Conservation (phyloP, 139 green algal species). For the Gonium pectorale region DNA sequence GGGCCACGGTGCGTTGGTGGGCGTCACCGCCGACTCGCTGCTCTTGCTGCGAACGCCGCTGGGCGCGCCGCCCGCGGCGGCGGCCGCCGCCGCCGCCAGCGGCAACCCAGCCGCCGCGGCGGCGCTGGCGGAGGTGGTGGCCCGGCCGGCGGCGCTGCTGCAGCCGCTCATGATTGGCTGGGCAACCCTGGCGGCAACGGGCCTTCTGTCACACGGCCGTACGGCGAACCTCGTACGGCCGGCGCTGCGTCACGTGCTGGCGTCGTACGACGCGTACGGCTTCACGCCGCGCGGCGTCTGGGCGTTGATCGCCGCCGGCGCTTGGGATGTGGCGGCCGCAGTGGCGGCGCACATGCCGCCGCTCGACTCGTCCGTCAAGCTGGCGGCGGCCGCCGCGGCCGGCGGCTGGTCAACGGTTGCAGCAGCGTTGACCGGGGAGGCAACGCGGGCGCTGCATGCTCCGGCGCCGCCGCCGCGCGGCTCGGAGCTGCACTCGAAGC, state of each 20-base stretch:
- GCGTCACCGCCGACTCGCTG: constrained; percentile 57
- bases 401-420: constrained; percentile 10
- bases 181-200: constrained; percentile 49
- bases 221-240: constrained; percentile 30
- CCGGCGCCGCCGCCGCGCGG: constrained; percentile 50
- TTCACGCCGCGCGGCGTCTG: constrained; percentile 31
- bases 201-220: constrained; percentile 11
- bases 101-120: constrained; percentile 38
- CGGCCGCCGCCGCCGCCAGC: not conserved
- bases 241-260: constrained; percentile 45
- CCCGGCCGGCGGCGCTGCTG: constrained; percentile 53
- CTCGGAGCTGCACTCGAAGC: constrained; percentile 55
- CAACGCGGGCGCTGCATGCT: constrained; percentile 39
- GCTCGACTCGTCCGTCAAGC: constrained; percentile 41
- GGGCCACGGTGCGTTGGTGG: constrained; percentile 46
- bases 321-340: constrained; percentile 56
- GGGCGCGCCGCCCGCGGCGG: not conserved
- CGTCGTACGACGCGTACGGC: constrained; percentile 20
- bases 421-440: constrained; percentile 47
- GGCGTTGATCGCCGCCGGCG: constrained; percentile 29
- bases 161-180: constrained; percentile 63
- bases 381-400: constrained; percentile 55
- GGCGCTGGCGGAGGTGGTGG: constrained; percentile 40
- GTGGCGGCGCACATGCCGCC: constrained; percentile 40
- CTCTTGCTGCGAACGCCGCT: constrained; percentile 51